Base-by-base conservation (phyloP, 306 rosid genomes). In the Prunus padus region DNA sequence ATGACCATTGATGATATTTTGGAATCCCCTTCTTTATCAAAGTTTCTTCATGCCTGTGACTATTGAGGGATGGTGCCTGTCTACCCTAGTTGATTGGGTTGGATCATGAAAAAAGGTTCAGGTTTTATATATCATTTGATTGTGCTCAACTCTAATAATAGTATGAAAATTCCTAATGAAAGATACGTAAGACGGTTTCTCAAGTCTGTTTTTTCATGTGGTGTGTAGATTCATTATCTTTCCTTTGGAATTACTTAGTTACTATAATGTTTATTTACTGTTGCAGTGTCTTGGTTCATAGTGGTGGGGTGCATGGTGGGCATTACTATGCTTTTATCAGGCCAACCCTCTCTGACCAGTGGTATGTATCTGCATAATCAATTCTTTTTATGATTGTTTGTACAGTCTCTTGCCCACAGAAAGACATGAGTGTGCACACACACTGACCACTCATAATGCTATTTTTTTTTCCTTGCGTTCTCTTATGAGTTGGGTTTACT, bases 261-360 rank as follows among this genome's bases (percentile, higher is more conserved):
- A n/a, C 45, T 71, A 31, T 71, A 25, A 60, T 64, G 28, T 44
- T 57, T 13, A 68, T 31, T 77, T 79, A 72, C 73, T 86, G 30
- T 75, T 88, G 61, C 92, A 94, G 98, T 86, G 98, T 94, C 63
- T 81, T 94, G 87, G 98, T 94, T 77, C 98, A 94, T 77, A 88
- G 94, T 70, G 97, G 98, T 57, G 98, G 98, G 65, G 97, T 93
- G 75, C 96, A 93, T 80, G 97, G 98, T 47, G 98, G 97, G 65
- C 98, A 93, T 86, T 93, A 93, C 82, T 89, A 91, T 79, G 98
- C 96, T 86, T 94, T 82, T 67, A 91, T 94, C 79, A 84, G 94
- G 81, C 98, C 98, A 78, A 88, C 92, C 65, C 87, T 94, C 55
- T 87, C 97, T 62, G 88, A 94, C 84, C 94, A 89, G 81, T 94